These are phyloP conservation scores for Clavulina sp. DNA, from an alignment of 768 basidiomycete species.

Conservation along the genomic window DNA sequence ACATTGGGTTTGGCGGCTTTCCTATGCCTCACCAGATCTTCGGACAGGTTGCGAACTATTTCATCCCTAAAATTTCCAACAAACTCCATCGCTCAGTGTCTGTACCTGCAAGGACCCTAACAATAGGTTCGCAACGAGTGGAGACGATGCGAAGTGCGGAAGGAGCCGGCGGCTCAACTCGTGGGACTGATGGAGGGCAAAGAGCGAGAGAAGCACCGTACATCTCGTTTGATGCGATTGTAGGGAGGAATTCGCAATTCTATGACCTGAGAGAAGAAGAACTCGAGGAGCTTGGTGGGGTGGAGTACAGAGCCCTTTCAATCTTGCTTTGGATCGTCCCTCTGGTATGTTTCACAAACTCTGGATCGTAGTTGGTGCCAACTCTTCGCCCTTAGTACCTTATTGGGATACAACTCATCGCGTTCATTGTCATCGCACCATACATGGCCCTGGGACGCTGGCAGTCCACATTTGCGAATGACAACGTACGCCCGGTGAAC, in stretches of 20 bases:
- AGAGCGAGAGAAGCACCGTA: slow-evolving; percentile 40
- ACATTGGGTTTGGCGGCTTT: slow-evolving; percentile 21
- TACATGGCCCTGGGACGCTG: slow-evolving; percentile 53
- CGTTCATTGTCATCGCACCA: slow-evolving; percentile 60
- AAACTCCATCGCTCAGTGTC: slow-evolving; percentile 54
- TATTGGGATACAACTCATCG: slow-evolving; percentile 45
- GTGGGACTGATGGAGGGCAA: not conserved
- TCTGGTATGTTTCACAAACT: slow-evolving; percentile 30
- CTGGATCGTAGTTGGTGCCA: slow-evolving; percentile 1
- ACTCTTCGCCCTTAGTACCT: slow-evolving; percentile 47
- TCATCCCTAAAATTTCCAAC: slow-evolving; percentile 47
- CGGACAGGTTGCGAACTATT: slow-evolving; percentile 28
- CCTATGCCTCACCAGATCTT: slow-evolving; percentile 22
- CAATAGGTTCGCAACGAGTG: slow-evolving; percentile 20
- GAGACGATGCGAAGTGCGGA: slow-evolving; percentile 4
- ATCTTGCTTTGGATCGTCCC: slow-evolving; percentile 68
- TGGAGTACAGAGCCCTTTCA: slow-evolving; percentile 77
- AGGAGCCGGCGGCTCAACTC: not conserved
- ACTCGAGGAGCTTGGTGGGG: slow-evolving; percentile 80
- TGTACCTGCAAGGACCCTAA: slow-evolving; percentile 44
- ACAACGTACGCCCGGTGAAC: slow-evolving; percentile 35
- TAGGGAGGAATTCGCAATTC: slow-evolving; percentile 18
- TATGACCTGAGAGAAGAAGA: slow-evolving; percentile 54
- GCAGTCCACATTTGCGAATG: slow-evolving; percentile 37
- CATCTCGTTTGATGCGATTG: slow-evolving; percentile 62